A percentile compares a stretch with the other conserved stretches of the same genome.
Conservation (phyloP, 345 rosid species). For the Stellera chamaejasme region DNA sequence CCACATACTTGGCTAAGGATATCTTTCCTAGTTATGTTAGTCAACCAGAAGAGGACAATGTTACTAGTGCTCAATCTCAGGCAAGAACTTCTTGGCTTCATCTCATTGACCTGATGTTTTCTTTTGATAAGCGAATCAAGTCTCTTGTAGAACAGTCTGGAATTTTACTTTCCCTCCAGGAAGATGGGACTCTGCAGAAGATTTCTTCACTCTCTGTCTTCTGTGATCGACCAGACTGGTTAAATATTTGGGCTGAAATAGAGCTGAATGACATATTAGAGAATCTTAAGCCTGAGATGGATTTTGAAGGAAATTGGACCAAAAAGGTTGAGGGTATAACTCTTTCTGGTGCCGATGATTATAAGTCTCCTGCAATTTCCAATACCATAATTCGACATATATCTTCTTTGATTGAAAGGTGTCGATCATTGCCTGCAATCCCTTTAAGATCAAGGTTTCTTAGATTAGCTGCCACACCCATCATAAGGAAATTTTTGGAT, state of each 20-base stretch:
- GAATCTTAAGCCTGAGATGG: constrained; percentile 47
- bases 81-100: constrained; percentile 77
- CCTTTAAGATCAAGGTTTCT: constrained; percentile 67
- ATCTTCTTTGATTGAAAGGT: constrained; percentile 58
- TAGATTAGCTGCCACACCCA: constrained; percentile 55
- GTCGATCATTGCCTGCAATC: constrained; percentile 51
- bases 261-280: constrained; percentile 63
- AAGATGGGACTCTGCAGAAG: constrained; percentile 55
- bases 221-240: constrained; percentile 90
- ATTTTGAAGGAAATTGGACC: constrained; percentile 65
- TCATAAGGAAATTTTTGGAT: constrained; percentile 52
- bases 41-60: constrained; percentile 47
- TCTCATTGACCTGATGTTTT: constrained; percentile 82
- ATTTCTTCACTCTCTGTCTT: constrained; percentile 77
- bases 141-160: constrained; percentile 79
- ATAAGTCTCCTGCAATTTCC: constrained; percentile 60
- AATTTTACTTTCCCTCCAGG: constrained; percentile 54
- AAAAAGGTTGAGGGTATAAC: constrained; percentile 53
- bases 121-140: constrained; percentile 71
- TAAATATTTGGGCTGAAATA: constrained; percentile 81
- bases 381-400: constrained; percentile 40
- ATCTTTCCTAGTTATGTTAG: constrained; percentile 54
- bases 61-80: constrained; percentile 33
- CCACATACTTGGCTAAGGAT: constrained; percentile 70
- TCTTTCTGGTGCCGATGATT: constrained; percentile 50